Base-by-base conservation (phyloP, 768 basidiomycete species). In the Mycena vitilis region DNA sequence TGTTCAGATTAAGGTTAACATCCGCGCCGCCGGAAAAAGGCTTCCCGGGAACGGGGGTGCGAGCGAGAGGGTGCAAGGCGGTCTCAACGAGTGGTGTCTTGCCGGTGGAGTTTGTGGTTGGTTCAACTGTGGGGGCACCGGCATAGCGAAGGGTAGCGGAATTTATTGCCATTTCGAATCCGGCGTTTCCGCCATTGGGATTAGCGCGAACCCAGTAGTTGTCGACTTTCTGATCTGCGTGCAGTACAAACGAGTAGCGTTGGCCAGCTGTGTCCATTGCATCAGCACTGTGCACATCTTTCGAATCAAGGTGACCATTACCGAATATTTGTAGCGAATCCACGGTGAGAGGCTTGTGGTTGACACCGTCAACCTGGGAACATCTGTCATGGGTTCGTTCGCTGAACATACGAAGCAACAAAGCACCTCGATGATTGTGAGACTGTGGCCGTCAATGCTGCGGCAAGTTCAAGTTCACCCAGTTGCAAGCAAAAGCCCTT, bases 121-220 rank as follows among this genome's bases (percentile, higher is more conserved):
- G 84, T n/a, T 84, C 76, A 0, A 25, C 25, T 25, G 57, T 11
- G 4, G 71, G 71, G 0, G 81, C 82, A 25, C 76, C 76, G 9
- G 52, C 62, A 68, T 84, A 84, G 23, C 82, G 81, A 11, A 84
- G 69, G 47, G 84, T 83, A 2, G 83, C 85, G 1, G 80, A 81
- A 70, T 83, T 85, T 20, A 80, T 70, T 34, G 82, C 84, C 6
- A 75, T 77, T 0, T 60, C 70, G 56, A 82, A 81, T 8, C 78
- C 73, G 0, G 55, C 49, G 6, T 68, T 40, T 13, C 77, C 77
- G 0, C 62, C 2, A 47, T 79, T 81, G 10, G 82, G 81, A 12
- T 78, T 70, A 0, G 80, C 79, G 10, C 81, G 77, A 52, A 83
- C 54, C 83, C 84, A 87, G 69, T 87, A 86, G 74, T 86, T 85